Conservation (phyloP, 176 grass and related monocot genomes). For the Leersia perrieri region DNA sequence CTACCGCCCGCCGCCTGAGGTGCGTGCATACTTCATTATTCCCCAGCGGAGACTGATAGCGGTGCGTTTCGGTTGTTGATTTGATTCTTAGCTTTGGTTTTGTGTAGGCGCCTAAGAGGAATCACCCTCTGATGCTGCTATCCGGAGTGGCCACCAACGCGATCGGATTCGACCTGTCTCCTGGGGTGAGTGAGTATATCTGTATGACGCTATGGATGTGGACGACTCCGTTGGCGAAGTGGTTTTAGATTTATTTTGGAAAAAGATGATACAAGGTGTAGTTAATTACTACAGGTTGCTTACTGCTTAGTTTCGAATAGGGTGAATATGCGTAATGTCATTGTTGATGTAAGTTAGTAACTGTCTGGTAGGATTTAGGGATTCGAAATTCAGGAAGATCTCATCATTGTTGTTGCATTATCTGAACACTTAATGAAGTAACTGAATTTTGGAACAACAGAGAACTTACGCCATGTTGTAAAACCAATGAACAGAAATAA, state of each 20-base stretch:
- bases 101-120: constrained; percentile 79
- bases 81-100: constrained; percentile 9
- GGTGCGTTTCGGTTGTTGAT: not conserved
- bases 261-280: not conserved
- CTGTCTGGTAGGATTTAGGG: not conserved
- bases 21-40: constrained; percentile 39
- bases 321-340: not conserved
- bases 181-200: constrained; percentile 76
- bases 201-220: not conserved
- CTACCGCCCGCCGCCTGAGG: constrained; percentile 76
- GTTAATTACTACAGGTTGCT: not conserved
- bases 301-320: not conserved
- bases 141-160: constrained; percentile 93
- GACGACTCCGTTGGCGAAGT: not conserved
- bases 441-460: not conserved
- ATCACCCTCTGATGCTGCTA: constrained; percentile 95
- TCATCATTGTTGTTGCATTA: not conserved
- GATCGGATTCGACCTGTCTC: constrained; percentile 92
- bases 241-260: not conserved
- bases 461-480: not conserved
- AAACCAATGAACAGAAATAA: not conserved
- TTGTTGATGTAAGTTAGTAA: not conserved
- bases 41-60: not conserved
- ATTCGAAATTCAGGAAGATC: not conserved
- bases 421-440: not conserved